A percentile compares a stretch with the other conserved stretches of the same genome.
These are phyloP conservation scores for Kalmusia sp. DNA, from an alignment of 2,329 filamentous ascomycete species.

Conservation along the genomic window DNA sequence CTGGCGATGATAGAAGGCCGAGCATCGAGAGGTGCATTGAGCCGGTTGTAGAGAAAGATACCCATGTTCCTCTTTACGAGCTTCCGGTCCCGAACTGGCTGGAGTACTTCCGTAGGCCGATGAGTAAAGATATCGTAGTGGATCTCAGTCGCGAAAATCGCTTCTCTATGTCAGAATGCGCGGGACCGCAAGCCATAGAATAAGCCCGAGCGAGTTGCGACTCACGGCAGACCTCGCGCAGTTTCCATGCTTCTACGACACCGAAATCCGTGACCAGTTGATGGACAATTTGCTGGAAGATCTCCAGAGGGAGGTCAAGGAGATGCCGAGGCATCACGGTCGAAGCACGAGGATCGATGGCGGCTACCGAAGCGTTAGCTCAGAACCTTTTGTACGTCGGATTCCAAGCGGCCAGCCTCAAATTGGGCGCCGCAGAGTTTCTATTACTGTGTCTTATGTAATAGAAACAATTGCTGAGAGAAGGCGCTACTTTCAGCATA, in stretches of 20 bases:
- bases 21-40: background rate
- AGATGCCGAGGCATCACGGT: conserved; percentile 3
- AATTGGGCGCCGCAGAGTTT: no score
- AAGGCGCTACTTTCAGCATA: no score
- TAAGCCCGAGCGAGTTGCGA: background rate
- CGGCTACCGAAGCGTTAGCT: no score
- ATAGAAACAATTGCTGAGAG: no score
- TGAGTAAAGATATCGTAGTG: conserved; percentile 2
- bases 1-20: background rate
- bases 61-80: background rate
- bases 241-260: conserved; percentile 9
- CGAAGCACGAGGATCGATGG: no score
- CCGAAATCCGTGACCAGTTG: conserved; percentile 9
- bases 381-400: no score
- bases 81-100: background rate
- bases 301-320: conserved; percentile 13
- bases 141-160: conserved; percentile 10
- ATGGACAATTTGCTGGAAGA: conserved; percentile 12
- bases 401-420: no score
- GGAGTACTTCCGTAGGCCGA: conserved; percentile 3
- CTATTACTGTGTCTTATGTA: no score
- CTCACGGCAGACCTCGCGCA: conserved; percentile 12
- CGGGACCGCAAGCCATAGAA: background rate
- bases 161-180: background rate
- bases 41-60: conserved; percentile 1